Evolutionary conservation across 768 basidiomycete species (phyloP), one percentile per base, ranked within the genome.

Genomic region (Zangia roseola): DNA sequence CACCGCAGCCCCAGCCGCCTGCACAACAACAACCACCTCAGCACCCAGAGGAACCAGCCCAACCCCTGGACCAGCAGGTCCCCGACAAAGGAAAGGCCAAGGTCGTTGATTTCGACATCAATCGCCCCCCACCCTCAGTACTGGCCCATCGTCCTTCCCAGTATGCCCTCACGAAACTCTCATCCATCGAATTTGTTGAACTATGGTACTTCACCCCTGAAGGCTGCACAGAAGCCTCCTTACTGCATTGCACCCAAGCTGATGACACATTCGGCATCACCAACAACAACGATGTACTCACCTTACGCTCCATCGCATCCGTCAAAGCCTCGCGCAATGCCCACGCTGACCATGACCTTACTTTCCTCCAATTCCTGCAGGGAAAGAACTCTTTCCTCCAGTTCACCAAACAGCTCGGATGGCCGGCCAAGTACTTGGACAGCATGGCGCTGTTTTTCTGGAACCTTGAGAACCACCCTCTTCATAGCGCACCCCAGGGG

Each of bases 291-390:
- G 31, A 59, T 6, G 25, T 49, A 0, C 36, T 63, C 1, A 31
- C 55, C 2, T 24, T 64, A 0, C 39, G 50, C 10, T 59, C 59
- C 0, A 26, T 59, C 2, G 47, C 59, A 0, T 47, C 62, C 4
- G 44, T 51, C 41, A 51, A 53, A n/a, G 52, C 60, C 40, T 3
- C 31, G 53, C 0, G 48, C 19, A 9, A 61, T 61, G 43, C 52
- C 52, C 2, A 42, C 57, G 5, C 50, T 64, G 14, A 31, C 52
- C 10, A 64, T 58, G 50, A 20, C n/a, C n/a, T n/a, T n/a, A 61
- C 21, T 55, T 60, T 52, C 8, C 25, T 56, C 28, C 12, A 28
- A 28, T 28, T 28, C 10, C 26, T 28, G 26, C 26, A 28, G 1
- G 65, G 50, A 3, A 56, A 55, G 10, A 54, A 50, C n/a, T 41